A percentile compares a stretch with the other conserved stretches of the same genome.
Conservation (phyloP, 73 alveolate genomes). For the Effrenium voratum region DNA sequence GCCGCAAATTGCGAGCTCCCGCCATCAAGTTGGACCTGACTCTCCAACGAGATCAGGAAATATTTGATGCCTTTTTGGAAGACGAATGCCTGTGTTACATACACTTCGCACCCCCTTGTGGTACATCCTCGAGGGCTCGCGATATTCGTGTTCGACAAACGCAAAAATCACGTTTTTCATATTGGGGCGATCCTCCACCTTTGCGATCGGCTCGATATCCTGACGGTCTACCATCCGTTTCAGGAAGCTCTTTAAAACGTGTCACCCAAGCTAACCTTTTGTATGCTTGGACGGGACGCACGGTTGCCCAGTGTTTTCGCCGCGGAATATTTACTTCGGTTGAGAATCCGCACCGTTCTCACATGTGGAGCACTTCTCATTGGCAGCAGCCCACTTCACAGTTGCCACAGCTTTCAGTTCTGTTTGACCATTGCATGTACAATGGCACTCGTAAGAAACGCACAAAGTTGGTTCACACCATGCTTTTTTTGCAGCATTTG, state of each 20-base stretch:
- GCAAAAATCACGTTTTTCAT: too few relatives aligned
- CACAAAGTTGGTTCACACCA: not conserved
- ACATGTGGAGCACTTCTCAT: not conserved
- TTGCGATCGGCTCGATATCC: not conserved
- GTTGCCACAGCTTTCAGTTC: not conserved
- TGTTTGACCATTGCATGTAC: not conserved
- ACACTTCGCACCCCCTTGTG: not conserved
- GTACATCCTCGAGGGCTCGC: not conserved
- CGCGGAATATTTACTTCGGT: not conserved
- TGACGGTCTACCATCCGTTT: not conserved
- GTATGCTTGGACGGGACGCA: not conserved
- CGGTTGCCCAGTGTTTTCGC: not conserved
- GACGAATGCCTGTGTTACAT: not conserved
- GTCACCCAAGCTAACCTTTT: not conserved
- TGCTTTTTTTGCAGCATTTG: not conserved
- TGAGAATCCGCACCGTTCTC: not conserved
- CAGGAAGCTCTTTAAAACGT: not conserved
- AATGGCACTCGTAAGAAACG: not conserved
- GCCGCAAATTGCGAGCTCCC: not conserved
- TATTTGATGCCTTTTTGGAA: not conserved
- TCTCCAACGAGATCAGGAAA: not conserved
- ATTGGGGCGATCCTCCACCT: not conserved
- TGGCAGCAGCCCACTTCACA: not conserved
- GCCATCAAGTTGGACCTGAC: not conserved
- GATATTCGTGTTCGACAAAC: not conserved